phyloP scores from a whole-genome alignment of 208 protist genomes.

The Porcisia deanei region DNA sequence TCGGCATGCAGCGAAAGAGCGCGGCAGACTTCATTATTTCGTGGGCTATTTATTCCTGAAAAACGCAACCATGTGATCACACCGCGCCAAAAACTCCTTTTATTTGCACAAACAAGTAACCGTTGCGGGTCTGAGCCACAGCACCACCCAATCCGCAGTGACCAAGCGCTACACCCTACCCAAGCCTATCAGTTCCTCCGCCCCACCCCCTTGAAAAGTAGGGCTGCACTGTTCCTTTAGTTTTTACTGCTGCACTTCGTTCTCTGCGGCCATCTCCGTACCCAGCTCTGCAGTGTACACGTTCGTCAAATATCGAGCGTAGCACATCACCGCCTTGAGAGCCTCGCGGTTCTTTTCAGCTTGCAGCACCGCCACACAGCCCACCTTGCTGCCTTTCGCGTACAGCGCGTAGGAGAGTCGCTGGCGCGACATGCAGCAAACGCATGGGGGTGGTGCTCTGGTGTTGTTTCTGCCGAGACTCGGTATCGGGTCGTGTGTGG shows the following conservation, averaged over 20 bases:
- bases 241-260: not conserved
- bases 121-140: too few relatives aligned
- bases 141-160: too few relatives aligned
- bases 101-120: too few relatives aligned
- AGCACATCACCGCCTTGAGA: constrained; percentile 38
- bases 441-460: constrained; percentile 25
- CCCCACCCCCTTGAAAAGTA: too few relatives aligned
- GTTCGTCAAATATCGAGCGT: constrained; percentile 18
- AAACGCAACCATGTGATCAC: too few relatives aligned
- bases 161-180: too few relatives aligned
- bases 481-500: not conserved
- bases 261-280: not conserved
- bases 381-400: constrained; percentile 56
- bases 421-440: constrained; percentile 66
- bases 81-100: too few relatives aligned
- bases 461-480: not conserved
- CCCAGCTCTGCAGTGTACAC: constrained; percentile 7
- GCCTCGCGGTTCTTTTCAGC: constrained; percentile 38
- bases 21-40: too few relatives aligned
- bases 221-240: too few relatives aligned
- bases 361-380: constrained; percentile 47
- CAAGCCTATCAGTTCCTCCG: too few relatives aligned
- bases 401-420: constrained; percentile 68
- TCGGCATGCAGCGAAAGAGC: too few relatives aligned
- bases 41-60: too few relatives aligned